Evolutionary conservation across 2,329 filamentous ascomycete genomes (phyloP), one percentile per base, ranked within the genome.

Genomic region (Alternaria incomplexa): DNA sequence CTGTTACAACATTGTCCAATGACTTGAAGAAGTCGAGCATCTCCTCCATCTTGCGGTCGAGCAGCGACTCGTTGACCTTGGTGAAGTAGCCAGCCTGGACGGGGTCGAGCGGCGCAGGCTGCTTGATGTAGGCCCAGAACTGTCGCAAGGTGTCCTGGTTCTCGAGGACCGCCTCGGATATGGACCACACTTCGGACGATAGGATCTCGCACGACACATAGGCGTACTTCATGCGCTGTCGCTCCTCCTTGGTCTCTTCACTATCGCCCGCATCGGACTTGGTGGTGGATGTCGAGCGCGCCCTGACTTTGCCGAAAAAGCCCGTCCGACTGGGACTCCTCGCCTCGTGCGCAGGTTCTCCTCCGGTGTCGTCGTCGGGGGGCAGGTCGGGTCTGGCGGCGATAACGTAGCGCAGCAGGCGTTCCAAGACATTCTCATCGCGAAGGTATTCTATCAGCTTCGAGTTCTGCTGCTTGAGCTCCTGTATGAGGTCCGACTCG

Each of bases 61-160:
- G 91, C 20, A 99, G 83, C n/a, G 93, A 92, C 82, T 99, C 96
- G 80, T 98, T 98, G 76, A 99, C 94, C 79, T 98, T 99, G 58
- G 95, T 97, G 79, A 99, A 99, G 79, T 99, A 99, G 75, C 94
- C 94, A 17, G 96, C 95, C 81, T 98, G 95, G 6, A 97, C 86
- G 40, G 95, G 92, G 78, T 98, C 95, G 58, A 99, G 87, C 3
- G 95, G 93, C 11, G 93, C 87, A n/a, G 92, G 88, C 58, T 90
- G 88, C 77, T 91, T 91, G 72, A 99, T 82, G 79, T 97, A 99
- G 51, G 89, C 85, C 96, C 96, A 99, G 80, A 99, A 98, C 69
- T 91, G 88, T 73, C 89, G 89, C 71, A 99, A 83, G 64, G 93
- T 86, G 47, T 88, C 84, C 58, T 90, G 90, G 79, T 94, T 95